A percentile compares a stretch with the other conserved stretches of the same genome.
These are phyloP conservation scores for Penicillium simplicissimum DNA, from an alignment of 495 filamentous ascomycete genomes.

Conservation along the genomic window DNA sequence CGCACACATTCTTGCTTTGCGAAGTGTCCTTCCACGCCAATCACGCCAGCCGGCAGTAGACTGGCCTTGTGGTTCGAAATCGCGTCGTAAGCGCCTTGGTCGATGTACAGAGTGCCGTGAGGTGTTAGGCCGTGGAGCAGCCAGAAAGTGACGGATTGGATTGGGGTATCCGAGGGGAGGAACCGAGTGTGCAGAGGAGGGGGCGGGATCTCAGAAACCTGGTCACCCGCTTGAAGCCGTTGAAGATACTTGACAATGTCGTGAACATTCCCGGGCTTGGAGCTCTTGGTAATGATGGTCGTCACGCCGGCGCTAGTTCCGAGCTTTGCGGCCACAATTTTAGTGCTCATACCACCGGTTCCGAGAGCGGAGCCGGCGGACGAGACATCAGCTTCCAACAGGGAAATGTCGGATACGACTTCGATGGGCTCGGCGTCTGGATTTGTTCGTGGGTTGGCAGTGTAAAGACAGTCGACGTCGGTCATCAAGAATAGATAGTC, in stretches of 20 bases:
- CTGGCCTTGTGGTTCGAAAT: conserved; percentile 73
- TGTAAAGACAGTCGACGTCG: conserved; percentile 95
- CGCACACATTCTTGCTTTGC: conserved; percentile 90
- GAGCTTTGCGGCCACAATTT: conserved; percentile 91
- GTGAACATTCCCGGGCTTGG: conserved; percentile 87
- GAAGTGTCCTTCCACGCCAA: conserved; percentile 84
- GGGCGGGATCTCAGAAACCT: conserved; percentile 6
- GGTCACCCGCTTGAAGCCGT: conserved; percentile 39
- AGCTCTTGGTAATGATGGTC: conserved; percentile 89
- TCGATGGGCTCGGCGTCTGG: conserved; percentile 87
- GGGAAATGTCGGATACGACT: conserved; percentile 84
- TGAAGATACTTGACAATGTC: conserved; percentile 85
- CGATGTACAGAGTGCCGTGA: conserved; percentile 89
- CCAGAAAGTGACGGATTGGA: conserved; percentile 95
- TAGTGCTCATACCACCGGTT: conserved; percentile 98
- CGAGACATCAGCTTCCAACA: conserved; percentile 88
- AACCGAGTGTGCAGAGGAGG: conserved; percentile 89
- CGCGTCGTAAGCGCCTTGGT: conserved; percentile 80
- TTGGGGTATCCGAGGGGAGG: conserved; percentile 79
- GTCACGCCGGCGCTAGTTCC: conserved; percentile 95
- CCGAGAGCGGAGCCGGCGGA: conserved; percentile 84
- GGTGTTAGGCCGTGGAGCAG: conserved; percentile 91
- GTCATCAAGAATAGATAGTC: conserved; percentile 99
- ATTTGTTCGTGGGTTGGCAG: conserved; percentile 85
- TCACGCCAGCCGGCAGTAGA: conserved; percentile 87